Evolutionary conservation across 148 eudicot genomes (phyloP).

Genomic region (Rhododendron mucronatum): DNA sequence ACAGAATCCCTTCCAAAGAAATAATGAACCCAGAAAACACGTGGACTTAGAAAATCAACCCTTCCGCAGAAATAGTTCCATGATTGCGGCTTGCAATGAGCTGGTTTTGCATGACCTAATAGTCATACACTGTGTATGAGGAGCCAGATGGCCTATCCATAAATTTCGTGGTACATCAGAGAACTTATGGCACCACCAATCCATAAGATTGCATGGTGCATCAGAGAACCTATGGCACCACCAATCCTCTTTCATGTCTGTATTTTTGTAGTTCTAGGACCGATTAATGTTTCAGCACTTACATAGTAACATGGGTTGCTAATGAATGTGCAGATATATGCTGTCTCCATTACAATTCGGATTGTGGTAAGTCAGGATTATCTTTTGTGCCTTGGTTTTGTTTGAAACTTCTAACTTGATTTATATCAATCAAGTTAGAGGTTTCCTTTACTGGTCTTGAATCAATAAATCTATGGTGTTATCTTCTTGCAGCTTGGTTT

Average conservation of each 20-base stretch:
- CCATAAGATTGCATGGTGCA: not conserved
- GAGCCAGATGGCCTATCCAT: not conserved
- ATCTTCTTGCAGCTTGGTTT: slow-evolving; percentile 55
- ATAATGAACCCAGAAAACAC: not conserved
- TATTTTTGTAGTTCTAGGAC: not conserved
- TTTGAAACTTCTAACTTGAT: not conserved
- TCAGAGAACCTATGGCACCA: not conserved
- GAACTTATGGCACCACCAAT: not conserved
- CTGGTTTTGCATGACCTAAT: not conserved
- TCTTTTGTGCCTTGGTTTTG: not conserved
- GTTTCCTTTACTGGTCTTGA: not conserved
- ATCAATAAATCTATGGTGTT: not conserved
- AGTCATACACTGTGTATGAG: not conserved
- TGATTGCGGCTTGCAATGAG: not conserved
- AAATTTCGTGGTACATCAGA: not conserved
- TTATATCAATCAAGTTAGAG: not conserved
- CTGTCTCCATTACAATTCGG: slow-evolving; percentile 70
- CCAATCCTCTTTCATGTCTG: not conserved
- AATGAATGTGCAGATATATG: slow-evolving; percentile 54
- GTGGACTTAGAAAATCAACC: not conserved
- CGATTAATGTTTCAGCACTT: not conserved
- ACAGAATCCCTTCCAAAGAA: slow-evolving; percentile 7
- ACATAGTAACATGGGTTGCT: not conserved
- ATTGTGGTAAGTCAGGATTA: slow-evolving; percentile 48
- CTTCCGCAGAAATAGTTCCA: not conserved